These are phyloP conservation scores for Bolboschoenus planiculmis DNA, from an alignment of 176 grass and related monocot genomes.

Conservation along the genomic window DNA sequence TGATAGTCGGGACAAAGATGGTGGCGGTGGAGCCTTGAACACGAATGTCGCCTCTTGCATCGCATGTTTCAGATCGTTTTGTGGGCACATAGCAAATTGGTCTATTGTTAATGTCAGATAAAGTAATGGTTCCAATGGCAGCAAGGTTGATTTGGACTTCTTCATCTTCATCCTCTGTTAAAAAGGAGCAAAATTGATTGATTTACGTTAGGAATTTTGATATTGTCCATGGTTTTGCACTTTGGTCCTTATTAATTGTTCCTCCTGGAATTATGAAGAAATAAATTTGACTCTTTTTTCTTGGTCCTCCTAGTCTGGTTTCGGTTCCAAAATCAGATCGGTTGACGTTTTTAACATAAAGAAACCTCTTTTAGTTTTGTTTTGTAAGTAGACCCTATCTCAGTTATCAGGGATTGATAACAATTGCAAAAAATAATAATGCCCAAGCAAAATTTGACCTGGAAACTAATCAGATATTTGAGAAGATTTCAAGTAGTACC, in stretches of 20 bases:
- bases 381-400: not conserved
- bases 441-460: not conserved
- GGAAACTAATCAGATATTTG: not conserved
- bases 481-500: not conserved
- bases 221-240: not conserved
- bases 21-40: slow-evolving; percentile 45
- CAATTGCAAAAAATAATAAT: not conserved
- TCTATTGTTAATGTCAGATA: slow-evolving; percentile 4
- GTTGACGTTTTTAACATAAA: slow-evolving; percentile 9
- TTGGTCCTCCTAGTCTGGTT: not conserved
- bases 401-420: not conserved
- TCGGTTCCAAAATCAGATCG: slow-evolving; percentile 10
- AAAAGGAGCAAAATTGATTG: not conserved
- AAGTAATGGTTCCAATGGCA: not conserved
- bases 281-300: not conserved
- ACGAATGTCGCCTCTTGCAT: slow-evolving; percentile 46
- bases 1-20: slow-evolving; percentile 46
- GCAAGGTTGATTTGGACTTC: not conserved
- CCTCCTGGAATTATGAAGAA: not conserved
- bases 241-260: not conserved
- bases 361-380: slow-evolving; percentile 1
- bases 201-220: not conserved
- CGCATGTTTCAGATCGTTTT: slow-evolving; percentile 26
- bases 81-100: slow-evolving; percentile 23
- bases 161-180: slow-evolving; percentile 24